Percentiles rank a stretch among this genome's conserved stretches.
Evolutionary conservation across 192 early-diverging fungal genomes (phyloP).

Genomic region (Piromyces finnis): DNA sequence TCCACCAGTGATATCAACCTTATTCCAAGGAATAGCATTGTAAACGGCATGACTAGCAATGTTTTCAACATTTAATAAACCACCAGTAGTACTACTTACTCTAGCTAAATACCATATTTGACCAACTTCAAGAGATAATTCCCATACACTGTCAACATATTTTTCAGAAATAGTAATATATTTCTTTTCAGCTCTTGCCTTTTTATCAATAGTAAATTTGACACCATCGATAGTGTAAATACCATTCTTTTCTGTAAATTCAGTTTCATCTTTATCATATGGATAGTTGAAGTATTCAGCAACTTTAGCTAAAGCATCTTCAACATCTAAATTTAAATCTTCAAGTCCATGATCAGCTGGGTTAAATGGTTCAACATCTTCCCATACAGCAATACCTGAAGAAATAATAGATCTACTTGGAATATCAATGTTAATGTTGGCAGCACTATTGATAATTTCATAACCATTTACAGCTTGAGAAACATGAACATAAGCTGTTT

Average conservation of each 20-base stretch:
- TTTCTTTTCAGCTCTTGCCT: neutral
- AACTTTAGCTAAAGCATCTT: neutral
- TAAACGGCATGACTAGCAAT: neutral
- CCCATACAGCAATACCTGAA: neutral
- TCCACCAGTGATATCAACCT: neutral
- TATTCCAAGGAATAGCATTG: neutral
- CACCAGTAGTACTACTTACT: neutral
- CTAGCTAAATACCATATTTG: neutral
- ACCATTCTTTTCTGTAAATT: neutral
- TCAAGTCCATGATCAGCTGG: neutral
- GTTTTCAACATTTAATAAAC: neutral
- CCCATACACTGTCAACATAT: neutral
- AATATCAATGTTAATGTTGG: neutral
- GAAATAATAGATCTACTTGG: neutral
- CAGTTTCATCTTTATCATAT: neutral
- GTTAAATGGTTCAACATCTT: neutral
- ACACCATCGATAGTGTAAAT: neutral
- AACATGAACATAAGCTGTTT: neutral
- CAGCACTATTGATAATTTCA: neutral
- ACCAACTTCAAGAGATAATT: neutral
- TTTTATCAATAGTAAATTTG: neutral
- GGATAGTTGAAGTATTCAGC: neutral
- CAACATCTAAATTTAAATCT: neutral
- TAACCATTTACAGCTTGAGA: neutral
- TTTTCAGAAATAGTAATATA: neutral